These are phyloP conservation scores for Strigomonas culicis DNA, from an alignment of 208 protist species.

Conservation along the genomic window DNA sequence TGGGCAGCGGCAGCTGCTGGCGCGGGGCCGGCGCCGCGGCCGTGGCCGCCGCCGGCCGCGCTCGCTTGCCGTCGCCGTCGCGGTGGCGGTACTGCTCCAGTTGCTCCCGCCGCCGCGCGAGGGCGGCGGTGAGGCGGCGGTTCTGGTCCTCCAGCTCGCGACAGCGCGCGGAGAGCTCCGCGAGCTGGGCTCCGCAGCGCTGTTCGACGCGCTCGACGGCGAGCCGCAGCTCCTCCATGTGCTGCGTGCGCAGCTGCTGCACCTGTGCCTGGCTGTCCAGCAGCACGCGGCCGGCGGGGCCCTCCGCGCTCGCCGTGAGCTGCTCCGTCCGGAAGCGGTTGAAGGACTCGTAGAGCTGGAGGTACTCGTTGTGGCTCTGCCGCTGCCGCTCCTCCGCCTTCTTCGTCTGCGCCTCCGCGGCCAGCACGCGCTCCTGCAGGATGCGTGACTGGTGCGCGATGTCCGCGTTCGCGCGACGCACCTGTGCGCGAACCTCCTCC, in stretches of 20 bases:
- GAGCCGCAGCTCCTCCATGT: constrained; percentile 42
- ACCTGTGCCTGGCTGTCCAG: constrained; percentile 15
- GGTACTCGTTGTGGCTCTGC: constrained; percentile 61
- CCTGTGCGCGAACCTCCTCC: constrained; percentile 66
- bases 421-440: constrained; percentile 45
- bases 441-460: constrained; percentile 41
- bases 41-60: neutral
- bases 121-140: constrained; percentile 34
- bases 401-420: constrained; percentile 50
- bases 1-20: neutral
- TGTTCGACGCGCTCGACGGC: constrained; percentile 38
- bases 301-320: constrained; percentile 17
- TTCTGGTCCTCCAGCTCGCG: constrained; percentile 63
- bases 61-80: constrained; percentile 3
- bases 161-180: constrained; percentile 22
- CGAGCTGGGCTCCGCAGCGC: constrained; percentile 29
- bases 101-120: constrained; percentile 64
- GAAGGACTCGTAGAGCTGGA: constrained; percentile 67
- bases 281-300: neutral
- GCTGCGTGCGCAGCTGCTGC: constrained; percentile 30
- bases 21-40: neutral
- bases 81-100: constrained; percentile 17
- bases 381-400: constrained; percentile 68
- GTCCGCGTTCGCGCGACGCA: constrained; percentile 74
- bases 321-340: constrained; percentile 53